phyloP scores from a whole-genome alignment of 331 rosid species.

The Stylosanthes scabra region DNA sequence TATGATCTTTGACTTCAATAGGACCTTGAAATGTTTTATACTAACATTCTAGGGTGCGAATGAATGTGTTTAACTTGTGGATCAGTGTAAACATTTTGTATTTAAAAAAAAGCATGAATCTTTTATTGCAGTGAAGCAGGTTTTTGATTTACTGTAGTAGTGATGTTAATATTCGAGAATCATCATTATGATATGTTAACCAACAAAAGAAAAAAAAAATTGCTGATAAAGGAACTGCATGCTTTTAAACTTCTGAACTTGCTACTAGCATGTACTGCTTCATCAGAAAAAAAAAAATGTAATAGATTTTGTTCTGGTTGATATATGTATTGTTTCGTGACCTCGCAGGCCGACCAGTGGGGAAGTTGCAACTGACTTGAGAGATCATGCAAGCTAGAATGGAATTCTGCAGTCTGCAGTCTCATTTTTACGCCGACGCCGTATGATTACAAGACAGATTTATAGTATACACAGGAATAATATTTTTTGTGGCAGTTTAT shows the following conservation, averaged over 20 bases:
- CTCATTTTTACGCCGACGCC: slow-evolving; percentile 12
- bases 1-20: slow-evolving; percentile 9
- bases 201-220: neutral
- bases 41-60: neutral
- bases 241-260: slow-evolving; percentile 25
- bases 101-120: neutral
- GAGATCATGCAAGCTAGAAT: slow-evolving; percentile 33
- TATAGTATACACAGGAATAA: slow-evolving; percentile 28
- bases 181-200: neutral
- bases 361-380: slow-evolving; percentile 45
- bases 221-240: slow-evolving; percentile 14
- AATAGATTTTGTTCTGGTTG: slow-evolving; percentile 2
- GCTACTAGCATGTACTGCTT: slow-evolving; percentile 27
- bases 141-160: slow-evolving; percentile 22
- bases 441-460: slow-evolving; percentile 34
- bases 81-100: slow-evolving; percentile 14
- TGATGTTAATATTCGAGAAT: neutral
- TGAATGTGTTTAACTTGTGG: neutral
- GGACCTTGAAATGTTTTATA: slow-evolving; percentile 7
- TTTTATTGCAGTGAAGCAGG: slow-evolving; percentile 13
- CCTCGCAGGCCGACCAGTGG: slow-evolving; percentile 61
- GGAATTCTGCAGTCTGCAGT: slow-evolving; percentile 33
- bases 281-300: slow-evolving; percentile 2
- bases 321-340: slow-evolving; percentile 16
- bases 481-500: slow-evolving; percentile 17